Conservation (phyloP, 2,329 filamentous ascomycete species). For the Aspergillus clavatus region DNA sequence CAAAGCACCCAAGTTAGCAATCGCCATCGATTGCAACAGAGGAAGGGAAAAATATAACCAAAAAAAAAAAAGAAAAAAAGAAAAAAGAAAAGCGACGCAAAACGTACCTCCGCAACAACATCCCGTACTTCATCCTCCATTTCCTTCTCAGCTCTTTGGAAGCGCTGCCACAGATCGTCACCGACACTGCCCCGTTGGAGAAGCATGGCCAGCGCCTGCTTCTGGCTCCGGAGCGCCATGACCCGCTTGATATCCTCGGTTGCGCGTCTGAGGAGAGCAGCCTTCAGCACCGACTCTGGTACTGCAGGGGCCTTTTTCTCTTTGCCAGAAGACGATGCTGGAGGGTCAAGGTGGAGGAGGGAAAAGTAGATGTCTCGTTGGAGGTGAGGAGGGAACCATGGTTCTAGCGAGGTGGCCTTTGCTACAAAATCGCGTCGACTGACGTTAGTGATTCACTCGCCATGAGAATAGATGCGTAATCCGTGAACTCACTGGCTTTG, state of each 20-base stretch:
- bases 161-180: constrained; percentile 92
- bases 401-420: constrained; percentile 77
- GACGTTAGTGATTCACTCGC: constrained; percentile 11
- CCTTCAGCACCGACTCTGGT: constrained; percentile 80
- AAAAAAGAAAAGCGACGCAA: constrained; percentile 1
- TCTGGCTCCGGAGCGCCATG: constrained; percentile 80
- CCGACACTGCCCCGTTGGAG: constrained; percentile 88
- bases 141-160: constrained; percentile 88
- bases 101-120: constrained; percentile 78
- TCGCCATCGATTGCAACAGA: background rate
- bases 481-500: constrained; percentile 63
- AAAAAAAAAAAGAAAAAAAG: too few relatives aligned
- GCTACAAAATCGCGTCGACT: constrained; percentile 44
- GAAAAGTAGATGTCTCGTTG: constrained; percentile 94
- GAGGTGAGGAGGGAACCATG: constrained; percentile 89
- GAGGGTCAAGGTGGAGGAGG: constrained; percentile 70
- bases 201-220: constrained; percentile 77
- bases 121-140: constrained; percentile 95
- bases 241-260: constrained; percentile 91
- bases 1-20: constrained; percentile 8
- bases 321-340: constrained; percentile 42
- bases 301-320: constrained; percentile 64
- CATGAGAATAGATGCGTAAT: background rate
- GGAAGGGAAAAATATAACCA: too few relatives aligned
- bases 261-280: constrained; percentile 81